Evolutionary conservation across 768 basidiomycete genomes (phyloP), one percentile per base, ranked within the genome.

Genomic region (Pleurotus salmoneostramineus): DNA sequence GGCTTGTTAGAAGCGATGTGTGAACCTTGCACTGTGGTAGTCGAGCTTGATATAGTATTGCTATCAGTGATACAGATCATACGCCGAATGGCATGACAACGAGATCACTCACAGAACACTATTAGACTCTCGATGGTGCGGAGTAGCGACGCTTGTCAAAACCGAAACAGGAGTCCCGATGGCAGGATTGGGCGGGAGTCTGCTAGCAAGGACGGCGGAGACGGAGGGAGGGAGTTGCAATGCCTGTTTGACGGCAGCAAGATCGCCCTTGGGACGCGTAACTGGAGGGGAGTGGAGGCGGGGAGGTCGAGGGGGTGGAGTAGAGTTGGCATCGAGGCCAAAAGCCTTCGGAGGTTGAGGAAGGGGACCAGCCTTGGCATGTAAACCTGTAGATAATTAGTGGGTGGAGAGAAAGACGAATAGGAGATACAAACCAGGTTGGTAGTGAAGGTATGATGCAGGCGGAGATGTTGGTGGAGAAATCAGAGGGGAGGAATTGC

Each of bases 311-410:
- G 87, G 85, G 21, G 85, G 83, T 8, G 81, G 76, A 6, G 79
- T 72, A 50, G 68, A 74, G 10, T 74, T 72, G 5, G 73, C 58
- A 50, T 79, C 73, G 34, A 83, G 75, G 58, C 72, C 73, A 56
- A 84, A 78, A 15, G 84, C 78, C 58, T 84, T 76, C 2, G 89
- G 87, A 6, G 88, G 88, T 34, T 83, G 82, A 32, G 89, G 88
- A 58, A 88, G 76, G 48, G 89, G 89, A 3, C 88, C 87, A 43
- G 88, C 89, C 21, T 80, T 89, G 5, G 87, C 77, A 69, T 91
- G 86, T 1, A 86, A 64, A 50, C 82, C 80, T 76, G 63, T 42
- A 31, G 62, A 58, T 42, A 60, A 60, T 59, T 50, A 58, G 64
- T 32, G 33, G 46, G 40, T 6, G 33, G 21, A 56, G 60, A 58